Conservation (phyloP, 2,329 filamentous ascomycete species). For the Sarocladiaceae sp. region DNA sequence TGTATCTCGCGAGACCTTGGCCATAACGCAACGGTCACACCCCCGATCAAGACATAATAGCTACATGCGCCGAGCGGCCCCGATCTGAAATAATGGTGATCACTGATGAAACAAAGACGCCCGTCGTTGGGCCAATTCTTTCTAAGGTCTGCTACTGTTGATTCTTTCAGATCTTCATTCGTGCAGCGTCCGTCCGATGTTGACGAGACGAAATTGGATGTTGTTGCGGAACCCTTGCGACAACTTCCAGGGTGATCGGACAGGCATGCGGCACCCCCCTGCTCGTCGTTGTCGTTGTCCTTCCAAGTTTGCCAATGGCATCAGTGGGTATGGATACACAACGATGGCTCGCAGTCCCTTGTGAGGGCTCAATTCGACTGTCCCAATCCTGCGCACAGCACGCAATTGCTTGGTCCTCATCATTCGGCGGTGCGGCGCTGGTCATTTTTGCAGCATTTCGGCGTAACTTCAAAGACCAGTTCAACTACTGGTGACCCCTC, state of each 20-base stretch:
- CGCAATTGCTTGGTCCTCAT: too few relatives aligned
- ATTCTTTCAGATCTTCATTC: too few relatives aligned
- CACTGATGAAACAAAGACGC: too few relatives aligned
- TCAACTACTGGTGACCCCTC: too few relatives aligned
- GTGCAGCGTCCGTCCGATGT: background rate
- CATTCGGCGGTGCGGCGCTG: too few relatives aligned
- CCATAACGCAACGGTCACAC: background rate
- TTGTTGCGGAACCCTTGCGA: background rate
- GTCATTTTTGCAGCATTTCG: too few relatives aligned
- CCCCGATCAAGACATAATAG: background rate
- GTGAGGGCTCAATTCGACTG: background rate
- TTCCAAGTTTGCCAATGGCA: background rate
- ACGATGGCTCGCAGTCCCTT: background rate
- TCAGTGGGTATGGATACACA: too few relatives aligned
- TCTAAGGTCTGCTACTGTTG: too few relatives aligned
- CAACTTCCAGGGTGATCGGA: conserved; percentile 8
- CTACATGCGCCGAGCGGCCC: background rate
- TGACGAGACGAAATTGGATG: background rate
- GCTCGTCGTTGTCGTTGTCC: background rate
- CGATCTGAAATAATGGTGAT: background rate
- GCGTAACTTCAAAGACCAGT: too few relatives aligned
- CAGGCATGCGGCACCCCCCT: conserved; percentile 7
- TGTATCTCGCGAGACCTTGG: too few relatives aligned
- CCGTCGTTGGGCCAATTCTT: too few relatives aligned
- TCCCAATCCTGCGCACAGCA: too few relatives aligned